phyloP scores from a whole-genome alignment of 2,329 filamentous ascomycete genomes.

The Cyclaneusma minus region DNA sequence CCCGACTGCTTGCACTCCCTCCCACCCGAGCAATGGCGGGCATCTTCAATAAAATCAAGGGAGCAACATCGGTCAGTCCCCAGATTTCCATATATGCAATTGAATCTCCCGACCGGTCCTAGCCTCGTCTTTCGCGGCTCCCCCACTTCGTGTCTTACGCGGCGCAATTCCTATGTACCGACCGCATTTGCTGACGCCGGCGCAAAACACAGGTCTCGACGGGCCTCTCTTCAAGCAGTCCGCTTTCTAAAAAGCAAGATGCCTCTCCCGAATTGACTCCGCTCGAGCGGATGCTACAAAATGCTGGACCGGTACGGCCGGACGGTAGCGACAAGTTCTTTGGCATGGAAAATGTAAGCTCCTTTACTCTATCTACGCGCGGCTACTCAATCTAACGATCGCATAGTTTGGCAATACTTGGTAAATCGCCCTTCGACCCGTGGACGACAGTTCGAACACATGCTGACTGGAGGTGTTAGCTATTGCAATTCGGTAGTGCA shows the following conservation, averaged over 20 bases:
- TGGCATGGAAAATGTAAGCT: slow-evolving; percentile 86
- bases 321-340: slow-evolving; percentile 98
- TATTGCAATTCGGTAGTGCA: slow-evolving; percentile 99
- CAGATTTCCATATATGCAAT: slow-evolving; percentile 3
- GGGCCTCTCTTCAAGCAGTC: background rate
- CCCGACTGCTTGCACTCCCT: background rate
- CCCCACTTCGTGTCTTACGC: too few species aligned
- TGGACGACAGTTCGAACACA: slow-evolving; percentile 6
- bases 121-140: too few species aligned
- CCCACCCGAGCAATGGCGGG: slow-evolving; percentile 29
- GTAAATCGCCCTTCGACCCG: slow-evolving; percentile 30
- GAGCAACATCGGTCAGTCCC: slow-evolving; percentile 34
- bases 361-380: slow-evolving; percentile 3
- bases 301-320: slow-evolving; percentile 62
- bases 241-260: slow-evolving; percentile 37
- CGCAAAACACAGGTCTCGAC: too few species aligned
- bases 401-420: slow-evolving; percentile 90
- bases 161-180: too few species aligned
- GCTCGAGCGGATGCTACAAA: slow-evolving; percentile 60
- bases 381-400: slow-evolving; percentile 1
- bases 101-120: too few species aligned
- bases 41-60: slow-evolving; percentile 44
- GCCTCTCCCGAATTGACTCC: slow-evolving; percentile 42
- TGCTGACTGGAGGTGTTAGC: slow-evolving; percentile 31
- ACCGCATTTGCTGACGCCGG: too few species aligned